Percentiles rank a stretch among this genome's conserved stretches.
These are phyloP conservation scores for Candida nonsorbophila DNA, from an alignment of 805 yeast genomes.

Conservation along the genomic window DNA sequence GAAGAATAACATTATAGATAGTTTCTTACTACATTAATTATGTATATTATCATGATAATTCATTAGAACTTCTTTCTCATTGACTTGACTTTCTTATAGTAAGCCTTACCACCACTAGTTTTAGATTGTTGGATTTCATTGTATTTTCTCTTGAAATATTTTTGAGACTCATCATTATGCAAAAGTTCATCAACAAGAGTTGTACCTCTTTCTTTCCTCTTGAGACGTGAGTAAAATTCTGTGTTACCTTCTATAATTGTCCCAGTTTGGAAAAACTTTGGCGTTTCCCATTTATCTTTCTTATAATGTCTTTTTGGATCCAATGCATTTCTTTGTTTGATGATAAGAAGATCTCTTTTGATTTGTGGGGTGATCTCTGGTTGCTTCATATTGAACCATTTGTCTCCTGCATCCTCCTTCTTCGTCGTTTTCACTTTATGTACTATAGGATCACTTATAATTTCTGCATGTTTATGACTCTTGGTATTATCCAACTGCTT, in stretches of 20 bases:
- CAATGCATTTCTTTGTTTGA: slow-evolving; percentile 83
- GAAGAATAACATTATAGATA: slow-evolving; percentile 6
- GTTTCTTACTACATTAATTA: neutral
- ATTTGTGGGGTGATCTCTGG: slow-evolving; percentile 67
- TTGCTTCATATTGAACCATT: slow-evolving; percentile 81
- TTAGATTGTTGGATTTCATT: slow-evolving; percentile 66
- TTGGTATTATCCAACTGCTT: slow-evolving; percentile 11
- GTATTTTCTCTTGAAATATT: slow-evolving; percentile 83
- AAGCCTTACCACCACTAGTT: slow-evolving; percentile 60
- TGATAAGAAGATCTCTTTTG: slow-evolving; percentile 70
- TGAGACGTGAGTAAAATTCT: slow-evolving; percentile 69
- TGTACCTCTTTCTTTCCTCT: slow-evolving; percentile 66
- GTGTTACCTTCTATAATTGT: slow-evolving; percentile 79
- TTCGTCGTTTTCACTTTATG: slow-evolving; percentile 11
- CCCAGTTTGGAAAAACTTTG: slow-evolving; percentile 83
- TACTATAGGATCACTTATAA: slow-evolving; percentile 47
- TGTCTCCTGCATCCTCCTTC: slow-evolving; percentile 40
- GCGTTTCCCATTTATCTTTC: slow-evolving; percentile 72
- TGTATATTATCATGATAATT: neutral
- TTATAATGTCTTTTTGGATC: slow-evolving; percentile 96
- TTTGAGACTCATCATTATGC: slow-evolving; percentile 61
- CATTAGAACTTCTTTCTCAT: slow-evolving; percentile 49
- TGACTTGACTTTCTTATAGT: slow-evolving; percentile 57
- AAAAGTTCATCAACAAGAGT: slow-evolving; percentile 81
- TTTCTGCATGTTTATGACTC: too few relatives aligned